phyloP scores from a whole-genome alignment of 1,284 basidiomycete species.

The Ceratobasidium sp. region DNA sequence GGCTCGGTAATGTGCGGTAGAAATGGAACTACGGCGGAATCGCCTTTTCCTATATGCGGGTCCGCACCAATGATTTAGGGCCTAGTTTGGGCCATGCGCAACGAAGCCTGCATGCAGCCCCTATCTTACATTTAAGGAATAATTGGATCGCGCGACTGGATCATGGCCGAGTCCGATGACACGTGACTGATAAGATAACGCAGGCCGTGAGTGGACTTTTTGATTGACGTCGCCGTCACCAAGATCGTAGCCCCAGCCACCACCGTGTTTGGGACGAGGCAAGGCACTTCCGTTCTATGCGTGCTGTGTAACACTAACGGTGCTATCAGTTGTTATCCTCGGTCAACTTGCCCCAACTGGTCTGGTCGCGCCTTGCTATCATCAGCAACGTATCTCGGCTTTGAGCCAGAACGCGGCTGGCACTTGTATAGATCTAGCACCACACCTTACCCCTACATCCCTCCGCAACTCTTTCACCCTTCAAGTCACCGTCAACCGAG shows the following conservation, averaged over 20 bases:
- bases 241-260: conserved; percentile 9
- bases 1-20: too few relatives aligned
- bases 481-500: not conserved
- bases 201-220: conserved; percentile 1
- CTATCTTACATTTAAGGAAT: not conserved
- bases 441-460: too few relatives aligned
- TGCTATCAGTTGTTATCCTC: not conserved
- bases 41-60: too few relatives aligned
- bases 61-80: not conserved
- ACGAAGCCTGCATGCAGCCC: not conserved
- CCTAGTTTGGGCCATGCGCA: not conserved
- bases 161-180: not conserved
- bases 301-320: not conserved
- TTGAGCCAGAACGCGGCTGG: too few relatives aligned
- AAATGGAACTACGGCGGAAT: too few relatives aligned
- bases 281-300: not conserved
- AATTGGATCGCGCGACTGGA: not conserved
- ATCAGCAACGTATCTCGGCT: not conserved
- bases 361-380: conserved; percentile 3
- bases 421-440: too few relatives aligned
- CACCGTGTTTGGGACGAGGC: conserved; percentile 2
- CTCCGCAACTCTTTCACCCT: too few relatives aligned
- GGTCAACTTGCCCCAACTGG: not conserved
- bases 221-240: conserved; percentile 28
- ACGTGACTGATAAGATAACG: conserved; percentile 39